Percentiles rank a stretch among this genome's conserved stretches.
These are phyloP conservation scores for Phytophthora nicotianae DNA, from an alignment of 352 stramenopile genomes.

Conservation along the genomic window DNA sequence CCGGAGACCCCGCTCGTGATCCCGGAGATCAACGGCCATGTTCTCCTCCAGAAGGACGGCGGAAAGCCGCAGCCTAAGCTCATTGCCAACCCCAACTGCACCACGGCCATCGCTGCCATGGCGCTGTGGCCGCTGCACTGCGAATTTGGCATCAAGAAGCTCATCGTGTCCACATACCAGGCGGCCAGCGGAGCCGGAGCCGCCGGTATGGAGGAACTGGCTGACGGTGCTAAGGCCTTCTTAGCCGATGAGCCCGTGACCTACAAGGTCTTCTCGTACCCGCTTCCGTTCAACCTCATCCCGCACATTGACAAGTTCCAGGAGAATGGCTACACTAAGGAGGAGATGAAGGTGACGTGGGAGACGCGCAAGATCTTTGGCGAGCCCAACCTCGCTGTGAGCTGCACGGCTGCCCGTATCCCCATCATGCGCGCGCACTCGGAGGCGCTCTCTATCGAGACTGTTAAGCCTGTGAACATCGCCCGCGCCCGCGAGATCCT, in stretches of 20 bases:
- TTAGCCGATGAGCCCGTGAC: slow-evolving; percentile 73
- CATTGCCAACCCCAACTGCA: slow-evolving; percentile 99
- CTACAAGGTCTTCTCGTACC: slow-evolving; percentile 97
- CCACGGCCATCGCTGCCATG: slow-evolving; percentile 97
- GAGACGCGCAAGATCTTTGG: slow-evolving; percentile 98
- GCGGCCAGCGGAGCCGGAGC: slow-evolving; percentile 91
- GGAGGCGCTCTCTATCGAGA: slow-evolving; percentile 96
- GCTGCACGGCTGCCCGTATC: slow-evolving; percentile 96
- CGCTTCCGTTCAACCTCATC: slow-evolving; percentile 99
- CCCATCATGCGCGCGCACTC: slow-evolving; percentile 97
- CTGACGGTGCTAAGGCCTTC: slow-evolving; percentile 82
- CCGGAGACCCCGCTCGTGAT: slow-evolving; percentile 93
- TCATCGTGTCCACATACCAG: slow-evolving; percentile 97
- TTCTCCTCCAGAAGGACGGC: slow-evolving; percentile 64
- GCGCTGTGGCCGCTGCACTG: slow-evolving; percentile 97
- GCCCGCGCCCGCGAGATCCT: slow-evolving; percentile 85
- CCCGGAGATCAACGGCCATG: slow-evolving; percentile 95
- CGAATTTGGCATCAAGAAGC: slow-evolving; percentile 95
- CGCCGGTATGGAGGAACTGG: slow-evolving; percentile 96
- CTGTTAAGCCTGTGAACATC: slow-evolving; percentile 88
- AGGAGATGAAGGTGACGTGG: slow-evolving; percentile 99
- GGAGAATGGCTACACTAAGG: slow-evolving; percentile 98
- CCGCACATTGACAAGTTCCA: slow-evolving; percentile 99
- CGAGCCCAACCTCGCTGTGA: slow-evolving; percentile 78
- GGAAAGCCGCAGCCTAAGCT: slow-evolving; percentile 75